Base-by-base conservation (phyloP, 202 grass and related monocot genomes). In the Saccharum hybrid region DNA sequence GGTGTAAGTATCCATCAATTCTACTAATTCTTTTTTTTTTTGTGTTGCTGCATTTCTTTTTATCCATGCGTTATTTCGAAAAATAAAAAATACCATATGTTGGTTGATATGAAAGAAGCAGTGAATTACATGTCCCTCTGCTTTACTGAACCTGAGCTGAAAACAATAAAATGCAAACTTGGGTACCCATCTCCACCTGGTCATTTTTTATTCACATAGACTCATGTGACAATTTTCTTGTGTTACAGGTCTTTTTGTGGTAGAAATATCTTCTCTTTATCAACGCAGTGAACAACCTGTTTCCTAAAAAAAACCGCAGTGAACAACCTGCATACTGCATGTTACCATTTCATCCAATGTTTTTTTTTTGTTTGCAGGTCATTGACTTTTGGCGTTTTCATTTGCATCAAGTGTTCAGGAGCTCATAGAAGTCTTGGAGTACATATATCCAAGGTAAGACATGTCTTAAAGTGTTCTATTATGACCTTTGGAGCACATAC, bases 371-470 rank as follows among this genome's bases (percentile, higher is more conserved):
- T 84, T 62, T 56, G 18, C 79, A 98, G 96, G 51, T 98, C 96
- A 63, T 26, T 92, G 37, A 96, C 83, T 84, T 87, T 94, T 82
- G 93, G 96, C 76, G 87, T 92, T 83, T 98, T 94, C 86, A 92
- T 98, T 84, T 98, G 93, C 82, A 98, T 96, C 87, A 98, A 96
- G 86, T 98, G 96, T 89, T 98, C 96, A 70, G 91, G 93, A 81
- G 89, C 88, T 80, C 96, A 96, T 60, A 96, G 93, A 92, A 94
- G 91, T 81, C 96, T 98, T 31, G 93, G 91, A 63, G 93, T 92
- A 69, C 96, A 98, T 79, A 96, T 98, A 88, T 96, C 96, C 46
- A 97, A 97, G 91, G 93, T 91, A 87, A 4, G 30, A 26, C 54
- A 69, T 52, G 22, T 75, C 31, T 43, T 49, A 18, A 36, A 78